Base-by-base conservation (phyloP, 2,329 filamentous ascomycete species). In the Botrytis sinoallii region DNA sequence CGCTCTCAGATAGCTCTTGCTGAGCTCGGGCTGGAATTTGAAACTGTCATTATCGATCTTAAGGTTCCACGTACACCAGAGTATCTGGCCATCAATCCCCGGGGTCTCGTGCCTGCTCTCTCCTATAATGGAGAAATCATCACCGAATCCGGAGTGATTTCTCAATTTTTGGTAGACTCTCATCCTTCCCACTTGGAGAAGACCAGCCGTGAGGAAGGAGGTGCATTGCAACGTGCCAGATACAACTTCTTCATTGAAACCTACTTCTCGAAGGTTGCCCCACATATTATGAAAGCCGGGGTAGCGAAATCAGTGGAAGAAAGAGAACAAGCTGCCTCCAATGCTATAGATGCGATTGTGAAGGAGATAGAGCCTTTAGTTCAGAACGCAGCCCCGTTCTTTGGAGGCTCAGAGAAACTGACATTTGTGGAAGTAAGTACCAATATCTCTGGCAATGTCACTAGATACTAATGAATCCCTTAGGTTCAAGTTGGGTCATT, bases 301-400 rank as follows among this genome's bases (percentile, higher is more conserved):
- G 2, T 57, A 32, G 66, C 25, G 12, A 69, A 69, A 40, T 57
- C 66, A 10, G 44, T 14, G 29, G 83, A 82, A 0, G 84, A 86
- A 1, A 85, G 83, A 9, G 89, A 90, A 65, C 84, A 85, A 8
- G 84, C 86, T 1, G 84, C 82, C 0, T 82, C 86, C 35, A 86
- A 86, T 14, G 83, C 89, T n/a, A 83, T 91, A 4, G 85, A 84
- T 1, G 84, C 84, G 1, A 82, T 93, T 1, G 84, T 85, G 71
- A 93, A 91, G 83, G 92, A 95, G 78, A 83, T 96, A 72, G 93
- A 95, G 82, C 92, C 92, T 1, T 82, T 93, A 55, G 83, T 97
- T 40, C 79, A 81, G 4, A 84, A 85, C 71, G 86, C 86, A 0
- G 83, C 80, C 2, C 90, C 90, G 0, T 93, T 89, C 81, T 92